Evolutionary conservation across 2,329 filamentous ascomycete species (phyloP), one percentile per base, ranked within the genome.

Genomic region (Samsoniella hepiali): DNA sequence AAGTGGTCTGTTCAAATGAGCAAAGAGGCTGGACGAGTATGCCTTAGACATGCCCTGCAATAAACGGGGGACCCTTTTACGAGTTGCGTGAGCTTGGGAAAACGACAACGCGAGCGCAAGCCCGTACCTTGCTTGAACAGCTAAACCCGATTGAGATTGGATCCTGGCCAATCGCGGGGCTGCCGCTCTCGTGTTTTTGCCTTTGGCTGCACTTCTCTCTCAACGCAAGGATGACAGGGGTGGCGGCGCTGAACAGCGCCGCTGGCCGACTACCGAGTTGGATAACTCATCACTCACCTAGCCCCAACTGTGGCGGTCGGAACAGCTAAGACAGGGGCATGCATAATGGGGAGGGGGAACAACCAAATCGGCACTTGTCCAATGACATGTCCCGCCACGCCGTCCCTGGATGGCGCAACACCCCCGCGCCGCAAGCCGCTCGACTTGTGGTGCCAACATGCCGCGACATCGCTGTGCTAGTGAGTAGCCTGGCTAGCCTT

Each of bases 161-260:
- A 31, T n/a, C 13, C 44, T 59, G 34, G 57, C 57, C 57, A 59
- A 59, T 59, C 34, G 45, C 34, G 45, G 32, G 45, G 45, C 57
- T 51, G 34, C 45, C 57, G 27, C 45, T 32, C 57, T 40, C 42
- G 44, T 59, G 27, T 40, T 59, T 11, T 32, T 32, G 22, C 54
- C 54, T 34, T 10, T 34, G 22, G 50, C 15, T 22, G 27, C 29
- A 3, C 7, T 13, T 36, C 5, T n/a, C 29, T 50, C 47, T 50
- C 11, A 51, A 3, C 38, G 15, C 38, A 40, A 13, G 29, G n/a
- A 47, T 27, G 44, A 47, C n/a, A 47, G 47, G 29, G 27, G 53
- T 29, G 38, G 27, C 36, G 53, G 53, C 53, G 53, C 22, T 29
- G 47, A 7, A 6, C 29, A 51, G 47, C 47, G 47, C 15, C 27